phyloP scores from a whole-genome alignment of 495 filamentous ascomycete genomes.

The Beverwykella pulmonaria region DNA sequence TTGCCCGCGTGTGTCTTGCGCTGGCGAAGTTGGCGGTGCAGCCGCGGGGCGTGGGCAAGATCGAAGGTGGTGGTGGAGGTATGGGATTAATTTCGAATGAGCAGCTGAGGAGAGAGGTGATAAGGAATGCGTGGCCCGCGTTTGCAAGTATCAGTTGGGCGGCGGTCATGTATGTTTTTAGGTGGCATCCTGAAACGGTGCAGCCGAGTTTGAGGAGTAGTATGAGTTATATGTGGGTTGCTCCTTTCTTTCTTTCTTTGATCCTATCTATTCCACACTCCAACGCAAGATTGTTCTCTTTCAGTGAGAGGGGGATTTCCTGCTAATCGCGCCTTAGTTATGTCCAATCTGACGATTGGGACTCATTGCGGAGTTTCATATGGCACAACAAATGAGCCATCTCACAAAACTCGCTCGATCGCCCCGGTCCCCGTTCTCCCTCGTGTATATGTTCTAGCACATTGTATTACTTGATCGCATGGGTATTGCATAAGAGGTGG shows the following conservation, averaged over 20 bases:
- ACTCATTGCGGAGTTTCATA: conserved; percentile 74
- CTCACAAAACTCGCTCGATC: background rate
- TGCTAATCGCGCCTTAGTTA: conserved; percentile 54
- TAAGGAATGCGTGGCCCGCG: conserved; percentile 78
- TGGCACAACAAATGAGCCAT: conserved; percentile 74
- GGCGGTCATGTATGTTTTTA: conserved; percentile 91
- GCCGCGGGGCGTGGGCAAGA: conserved; percentile 49
- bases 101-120: conserved; percentile 55
- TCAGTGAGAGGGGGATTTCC: no score
- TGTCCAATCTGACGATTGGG: conserved; percentile 78
- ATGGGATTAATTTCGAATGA: conserved; percentile 46
- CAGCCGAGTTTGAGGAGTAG: conserved; percentile 89
- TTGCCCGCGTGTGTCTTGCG: conserved; percentile 84
- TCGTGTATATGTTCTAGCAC: conserved; percentile 14
- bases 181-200: conserved; percentile 85
- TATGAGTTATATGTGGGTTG: conserved; percentile 94
- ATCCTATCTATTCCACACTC: background rate
- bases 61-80: conserved; percentile 47
- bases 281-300: no score
- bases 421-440: background rate
- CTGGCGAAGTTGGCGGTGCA: conserved; percentile 79
- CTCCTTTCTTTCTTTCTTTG: background rate
- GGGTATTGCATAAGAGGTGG: conserved; percentile 6
- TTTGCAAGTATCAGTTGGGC: conserved; percentile 92
- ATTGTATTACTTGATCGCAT: background rate